Evolutionary conservation across 2,329 filamentous ascomycete species (phyloP).

Genomic region (Ceratocystis papillata): DNA sequence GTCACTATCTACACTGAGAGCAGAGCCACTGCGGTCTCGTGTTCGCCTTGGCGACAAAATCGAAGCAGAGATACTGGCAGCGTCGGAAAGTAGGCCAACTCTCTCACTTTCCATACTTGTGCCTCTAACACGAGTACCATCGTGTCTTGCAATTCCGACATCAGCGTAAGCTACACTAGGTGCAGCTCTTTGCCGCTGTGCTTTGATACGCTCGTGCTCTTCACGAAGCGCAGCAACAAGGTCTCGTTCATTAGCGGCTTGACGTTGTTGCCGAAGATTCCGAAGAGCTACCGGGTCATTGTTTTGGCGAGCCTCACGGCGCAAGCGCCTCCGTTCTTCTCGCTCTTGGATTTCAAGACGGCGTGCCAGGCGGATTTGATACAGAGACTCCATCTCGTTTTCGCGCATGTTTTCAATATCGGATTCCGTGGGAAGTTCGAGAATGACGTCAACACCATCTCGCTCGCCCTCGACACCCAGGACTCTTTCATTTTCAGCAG

Average conservation of each 20-base stretch:
- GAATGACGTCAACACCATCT: constrained; percentile 78
- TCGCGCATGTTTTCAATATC: constrained; percentile 71
- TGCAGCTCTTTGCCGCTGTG: constrained; percentile 52
- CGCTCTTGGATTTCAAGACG: constrained; percentile 65
- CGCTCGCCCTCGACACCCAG: constrained; percentile 83
- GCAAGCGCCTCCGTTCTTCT: constrained; percentile 58
- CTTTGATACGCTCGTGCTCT: constrained; percentile 47
- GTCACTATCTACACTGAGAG: constrained; percentile 44
- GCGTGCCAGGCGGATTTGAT: constrained; percentile 73
- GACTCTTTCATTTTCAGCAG: constrained; percentile 66
- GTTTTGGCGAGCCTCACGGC: constrained; percentile 59
- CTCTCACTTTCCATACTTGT: constrained; percentile 64
- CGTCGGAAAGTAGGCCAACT: constrained; percentile 58
- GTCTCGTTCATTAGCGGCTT: constrained; percentile 39
- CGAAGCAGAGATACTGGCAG: constrained; percentile 49
- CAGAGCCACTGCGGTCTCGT: constrained; percentile 43
- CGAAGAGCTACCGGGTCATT: constrained; percentile 62
- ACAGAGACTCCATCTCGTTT: constrained; percentile 83
- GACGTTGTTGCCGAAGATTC: constrained; percentile 49
- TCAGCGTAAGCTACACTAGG: constrained; percentile 68
- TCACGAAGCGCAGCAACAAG: constrained; percentile 49
- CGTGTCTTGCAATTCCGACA: constrained; percentile 63
- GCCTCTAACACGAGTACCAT: constrained; percentile 63
- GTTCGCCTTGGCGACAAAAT: constrained; percentile 31
- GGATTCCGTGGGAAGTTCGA: constrained; percentile 72